phyloP scores from a whole-genome alignment of 352 stramenopile species.

The Globisporangium nunn region DNA sequence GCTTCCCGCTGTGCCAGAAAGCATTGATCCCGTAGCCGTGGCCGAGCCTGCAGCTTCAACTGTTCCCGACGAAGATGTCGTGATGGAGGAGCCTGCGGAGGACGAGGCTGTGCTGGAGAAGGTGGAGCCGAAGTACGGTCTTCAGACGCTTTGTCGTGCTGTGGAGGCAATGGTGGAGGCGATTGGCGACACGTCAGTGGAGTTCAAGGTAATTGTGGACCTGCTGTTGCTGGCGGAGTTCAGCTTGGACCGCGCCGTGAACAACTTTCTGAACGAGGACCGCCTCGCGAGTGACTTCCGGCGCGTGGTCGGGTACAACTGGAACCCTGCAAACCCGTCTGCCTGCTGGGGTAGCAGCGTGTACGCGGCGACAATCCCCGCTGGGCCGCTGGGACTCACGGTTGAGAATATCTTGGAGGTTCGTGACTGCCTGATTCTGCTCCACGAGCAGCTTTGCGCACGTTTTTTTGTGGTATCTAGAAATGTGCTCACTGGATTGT shows the following conservation, averaged over 20 bases:
- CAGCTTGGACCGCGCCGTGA: slow-evolving; percentile 73
- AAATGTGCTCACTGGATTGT: neutral
- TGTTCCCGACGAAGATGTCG: slow-evolving; percentile 58
- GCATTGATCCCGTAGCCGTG: neutral
- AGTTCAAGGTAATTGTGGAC: slow-evolving; percentile 73
- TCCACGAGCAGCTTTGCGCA: too few relatives aligned
- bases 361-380: slow-evolving; percentile 71
- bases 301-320: slow-evolving; percentile 61
- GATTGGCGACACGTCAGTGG: slow-evolving; percentile 42
- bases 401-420: slow-evolving; percentile 87
- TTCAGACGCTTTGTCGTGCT: slow-evolving; percentile 65
- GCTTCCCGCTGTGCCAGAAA: neutral
- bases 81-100: slow-evolving; percentile 36
- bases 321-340: slow-evolving; percentile 41
- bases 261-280: slow-evolving; percentile 77
- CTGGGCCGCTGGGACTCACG: slow-evolving; percentile 72
- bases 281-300: slow-evolving; percentile 78
- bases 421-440: slow-evolving; percentile 1
- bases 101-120: slow-evolving; percentile 3
- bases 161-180: slow-evolving; percentile 80
- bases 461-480: neutral
- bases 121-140: slow-evolving; percentile 68
- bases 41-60: neutral
- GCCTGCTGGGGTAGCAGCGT: slow-evolving; percentile 43
- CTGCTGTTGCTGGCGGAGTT: slow-evolving; percentile 71